Evolutionary conservation across 257 asterid species (phyloP), one percentile per base, ranked within the genome.

Genomic region (Solanum peruvianum): DNA sequence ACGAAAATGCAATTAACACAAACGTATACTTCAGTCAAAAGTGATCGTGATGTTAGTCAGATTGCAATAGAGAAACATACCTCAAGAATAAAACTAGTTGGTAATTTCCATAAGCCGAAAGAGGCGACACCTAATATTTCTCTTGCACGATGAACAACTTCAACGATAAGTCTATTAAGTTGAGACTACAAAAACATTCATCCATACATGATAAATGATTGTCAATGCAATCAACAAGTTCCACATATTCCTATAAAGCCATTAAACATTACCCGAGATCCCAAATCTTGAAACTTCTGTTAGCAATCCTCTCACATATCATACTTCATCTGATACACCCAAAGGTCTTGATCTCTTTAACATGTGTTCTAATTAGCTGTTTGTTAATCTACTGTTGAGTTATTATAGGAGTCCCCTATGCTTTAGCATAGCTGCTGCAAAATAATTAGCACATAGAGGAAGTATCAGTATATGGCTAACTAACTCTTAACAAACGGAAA

Each of bases 291-390:
- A 13, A 45, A 45, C 18, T 45, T 45, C 16, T 13, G 52, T 45
- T 45, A 45, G 52, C 18, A 45, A 45, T 45, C 52, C 52, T 13
- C 52, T 45, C 52, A 15, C 52, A 12, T 47, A 56, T 62, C 92
- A 85, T 91, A 92, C 95, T 87, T 93, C 94, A 87, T 92, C 94
- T 73, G 93, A 89, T 78, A 93, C 77, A 47, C 92, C 94, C 80
- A 91, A 91, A 82, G 94, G 92, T 88, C 93, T 89, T 75, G 94
- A 7, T 82, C 96, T 90, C 93, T 92, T 92, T 80, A 89, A 67
- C 39, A 91, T 91, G 73, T 89, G 92, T 15, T 92, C 96, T 6
- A 91, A 27, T 92, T 92, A 77, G 93, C 91, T 87, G 94, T 89
- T 86, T 91, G 93, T 83, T 91, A 16, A 16, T 45, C 18, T 45